These are phyloP conservation scores for Mucor sp. DNA, from an alignment of 371 early-diverging fungal species.

Conservation along the genomic window DNA sequence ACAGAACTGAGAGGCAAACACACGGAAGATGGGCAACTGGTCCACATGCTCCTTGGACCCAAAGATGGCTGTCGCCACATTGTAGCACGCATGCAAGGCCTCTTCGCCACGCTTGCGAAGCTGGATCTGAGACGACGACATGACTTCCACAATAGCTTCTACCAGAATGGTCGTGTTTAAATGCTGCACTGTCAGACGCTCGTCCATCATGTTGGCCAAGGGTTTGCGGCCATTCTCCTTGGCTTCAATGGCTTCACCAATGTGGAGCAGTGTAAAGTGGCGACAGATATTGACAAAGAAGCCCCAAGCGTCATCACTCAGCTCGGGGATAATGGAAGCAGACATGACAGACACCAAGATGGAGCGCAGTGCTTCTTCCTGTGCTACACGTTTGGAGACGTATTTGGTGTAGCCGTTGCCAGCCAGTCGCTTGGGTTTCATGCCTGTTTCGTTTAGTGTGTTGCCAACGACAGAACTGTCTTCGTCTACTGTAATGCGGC, in stretches of 20 bases:
- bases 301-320: slow-evolving; percentile 68
- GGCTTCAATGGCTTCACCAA: slow-evolving; percentile 67
- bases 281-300: slow-evolving; percentile 69
- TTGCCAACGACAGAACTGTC: slow-evolving; percentile 44
- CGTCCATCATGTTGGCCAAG: slow-evolving; percentile 50
- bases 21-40: slow-evolving; percentile 73
- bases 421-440: slow-evolving; percentile 43
- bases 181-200: slow-evolving; percentile 44
- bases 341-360: slow-evolving; percentile 70
- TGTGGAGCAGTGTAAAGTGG: slow-evolving; percentile 77
- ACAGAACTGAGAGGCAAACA: slow-evolving; percentile 78
- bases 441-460: slow-evolving; percentile 32
- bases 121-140: slow-evolving; percentile 69
- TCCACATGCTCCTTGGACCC: slow-evolving; percentile 66
- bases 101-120: slow-evolving; percentile 72
- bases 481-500: slow-evolving; percentile 20
- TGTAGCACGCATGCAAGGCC: slow-evolving; percentile 66
- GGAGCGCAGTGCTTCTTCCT: slow-evolving; percentile 67
- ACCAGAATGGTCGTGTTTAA: slow-evolving; percentile 70
- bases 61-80: slow-evolving; percentile 59
- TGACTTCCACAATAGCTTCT: slow-evolving; percentile 78
- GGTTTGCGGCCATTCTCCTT: slow-evolving; percentile 55
- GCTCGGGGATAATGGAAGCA: slow-evolving; percentile 64
- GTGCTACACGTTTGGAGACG: slow-evolving; percentile 59
- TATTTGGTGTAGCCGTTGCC: slow-evolving; percentile 50